Conservation (phyloP, 2,329 filamentous ascomycete genomes). For the Alternaria ethzedia region DNA sequence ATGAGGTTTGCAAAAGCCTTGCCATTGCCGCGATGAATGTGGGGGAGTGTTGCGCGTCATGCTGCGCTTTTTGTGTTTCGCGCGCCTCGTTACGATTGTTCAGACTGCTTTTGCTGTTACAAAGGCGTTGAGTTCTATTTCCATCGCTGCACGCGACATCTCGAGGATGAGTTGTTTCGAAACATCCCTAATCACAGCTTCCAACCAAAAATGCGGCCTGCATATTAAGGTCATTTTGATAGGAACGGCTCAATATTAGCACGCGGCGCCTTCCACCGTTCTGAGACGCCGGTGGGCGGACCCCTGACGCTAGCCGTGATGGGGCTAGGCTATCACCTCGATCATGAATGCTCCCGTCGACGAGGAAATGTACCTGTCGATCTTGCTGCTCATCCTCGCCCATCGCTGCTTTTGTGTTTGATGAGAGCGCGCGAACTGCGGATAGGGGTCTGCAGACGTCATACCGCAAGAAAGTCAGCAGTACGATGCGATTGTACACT, state of each 20-base stretch:
- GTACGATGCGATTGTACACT: neutral
- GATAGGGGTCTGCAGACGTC: neutral
- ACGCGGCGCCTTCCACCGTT: neutral
- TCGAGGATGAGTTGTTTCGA: neutral
- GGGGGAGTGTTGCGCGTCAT: constrained; percentile 5
- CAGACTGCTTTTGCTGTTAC: neutral
- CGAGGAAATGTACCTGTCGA: constrained; percentile 7
- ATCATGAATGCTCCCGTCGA: constrained; percentile 3
- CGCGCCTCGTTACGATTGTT: neutral
- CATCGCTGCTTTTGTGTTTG: constrained; percentile 2
- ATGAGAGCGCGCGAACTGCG: neutral
- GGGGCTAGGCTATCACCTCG: neutral
- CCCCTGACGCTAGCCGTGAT: neutral
- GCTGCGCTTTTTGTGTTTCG: neutral
- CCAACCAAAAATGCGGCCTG: neutral
- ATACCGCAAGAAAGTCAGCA: neutral
- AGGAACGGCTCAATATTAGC: constrained; percentile 7
- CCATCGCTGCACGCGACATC: neutral
- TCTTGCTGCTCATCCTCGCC: constrained; percentile 9
- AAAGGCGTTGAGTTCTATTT: neutral
- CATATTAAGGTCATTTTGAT: constrained; percentile 12
- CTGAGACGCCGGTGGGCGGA: constrained; percentile 5
- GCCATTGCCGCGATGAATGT: neutral
- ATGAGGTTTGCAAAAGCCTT: neutral
- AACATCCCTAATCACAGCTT: neutral